phyloP scores from a whole-genome alignment of 352 stramenopile species.

The Globisporangium splendens region DNA sequence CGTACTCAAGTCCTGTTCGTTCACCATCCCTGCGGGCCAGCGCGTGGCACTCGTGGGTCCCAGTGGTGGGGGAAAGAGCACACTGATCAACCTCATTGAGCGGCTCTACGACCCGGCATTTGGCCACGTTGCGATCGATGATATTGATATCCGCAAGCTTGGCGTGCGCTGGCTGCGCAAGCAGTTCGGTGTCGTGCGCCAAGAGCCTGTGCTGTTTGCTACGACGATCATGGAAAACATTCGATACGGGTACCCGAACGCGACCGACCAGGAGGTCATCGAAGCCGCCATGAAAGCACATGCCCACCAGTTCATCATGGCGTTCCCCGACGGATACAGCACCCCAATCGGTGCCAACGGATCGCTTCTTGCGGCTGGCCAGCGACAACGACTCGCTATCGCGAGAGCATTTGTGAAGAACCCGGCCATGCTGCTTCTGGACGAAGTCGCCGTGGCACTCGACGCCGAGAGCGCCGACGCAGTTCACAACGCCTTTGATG shows the following conservation, averaged over 20 bases:
- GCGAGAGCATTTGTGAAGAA: slow-evolving; percentile 80
- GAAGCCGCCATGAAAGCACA: slow-evolving; percentile 14
- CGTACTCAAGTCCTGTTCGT: slow-evolving; percentile 13
- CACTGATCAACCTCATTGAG: slow-evolving; percentile 83
- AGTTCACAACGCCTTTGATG: slow-evolving; percentile 82
- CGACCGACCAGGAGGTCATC: slow-evolving; percentile 8
- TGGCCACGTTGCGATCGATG: slow-evolving; percentile 19
- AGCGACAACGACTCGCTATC: slow-evolving; percentile 71
- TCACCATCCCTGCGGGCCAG: slow-evolving; percentile 30
- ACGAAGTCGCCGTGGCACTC: slow-evolving; percentile 75
- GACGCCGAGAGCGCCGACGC: slow-evolving; percentile 50
- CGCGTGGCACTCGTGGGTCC: slow-evolving; percentile 23
- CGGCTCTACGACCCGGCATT: slow-evolving; percentile 84
- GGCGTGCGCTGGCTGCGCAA: slow-evolving; percentile 70
- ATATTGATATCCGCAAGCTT: slow-evolving; percentile 37
- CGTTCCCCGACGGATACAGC: slow-evolving; percentile 75
- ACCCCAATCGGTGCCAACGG: slow-evolving; percentile 84
- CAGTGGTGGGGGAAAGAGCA: slow-evolving; percentile 76
- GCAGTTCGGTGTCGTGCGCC: slow-evolving; percentile 88
- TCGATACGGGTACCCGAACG: slow-evolving; percentile 2
- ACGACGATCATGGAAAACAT: slow-evolving; percentile 30
- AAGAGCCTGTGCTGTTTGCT: slow-evolving; percentile 46
- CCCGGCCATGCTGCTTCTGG: slow-evolving; percentile 67
- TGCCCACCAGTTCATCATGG: slow-evolving; percentile 56
- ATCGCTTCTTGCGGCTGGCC: slow-evolving; percentile 20